These are phyloP conservation scores for Glomus cerebriforme DNA, from an alignment of 192 early-diverging fungal genomes.

Conservation along the genomic window DNA sequence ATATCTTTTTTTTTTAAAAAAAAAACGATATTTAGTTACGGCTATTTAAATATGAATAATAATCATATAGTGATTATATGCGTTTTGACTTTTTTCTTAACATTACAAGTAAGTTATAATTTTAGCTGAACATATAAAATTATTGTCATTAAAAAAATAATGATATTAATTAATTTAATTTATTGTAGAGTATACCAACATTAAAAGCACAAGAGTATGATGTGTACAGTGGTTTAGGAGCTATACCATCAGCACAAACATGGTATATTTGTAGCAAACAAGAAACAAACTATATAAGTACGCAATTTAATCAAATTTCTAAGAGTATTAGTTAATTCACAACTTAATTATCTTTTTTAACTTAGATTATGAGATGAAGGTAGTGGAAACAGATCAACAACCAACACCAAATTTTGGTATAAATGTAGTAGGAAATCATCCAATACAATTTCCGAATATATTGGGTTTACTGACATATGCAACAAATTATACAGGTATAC, in stretches of 20 bases:
- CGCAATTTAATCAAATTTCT: not conserved
- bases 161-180: not conserved
- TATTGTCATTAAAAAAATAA: not conserved
- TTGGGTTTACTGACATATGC: constrained; percentile 1
- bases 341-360: not conserved
- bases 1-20: too few species aligned
- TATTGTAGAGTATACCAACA: not conserved
- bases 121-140: not conserved
- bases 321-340: not conserved
- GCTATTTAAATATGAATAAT: not conserved
- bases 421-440: not conserved
- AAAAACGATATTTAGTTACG: too few species aligned
- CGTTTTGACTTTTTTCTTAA: not conserved
- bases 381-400: not conserved
- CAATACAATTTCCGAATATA: not conserved
- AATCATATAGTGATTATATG: not conserved
- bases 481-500: not conserved
- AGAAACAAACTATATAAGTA: not conserved
- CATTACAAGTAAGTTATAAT: not conserved
- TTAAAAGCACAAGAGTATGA: not conserved
- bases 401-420: not conserved
- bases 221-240: not conserved
- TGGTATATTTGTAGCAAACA: constrained; percentile 10
- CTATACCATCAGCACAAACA: not conserved
- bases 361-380: not conserved